Percentiles rank a stretch among this genome's conserved stretches.
Evolutionary conservation across 768 basidiomycete species (phyloP).

Genomic region (Cyathus striatus): DNA sequence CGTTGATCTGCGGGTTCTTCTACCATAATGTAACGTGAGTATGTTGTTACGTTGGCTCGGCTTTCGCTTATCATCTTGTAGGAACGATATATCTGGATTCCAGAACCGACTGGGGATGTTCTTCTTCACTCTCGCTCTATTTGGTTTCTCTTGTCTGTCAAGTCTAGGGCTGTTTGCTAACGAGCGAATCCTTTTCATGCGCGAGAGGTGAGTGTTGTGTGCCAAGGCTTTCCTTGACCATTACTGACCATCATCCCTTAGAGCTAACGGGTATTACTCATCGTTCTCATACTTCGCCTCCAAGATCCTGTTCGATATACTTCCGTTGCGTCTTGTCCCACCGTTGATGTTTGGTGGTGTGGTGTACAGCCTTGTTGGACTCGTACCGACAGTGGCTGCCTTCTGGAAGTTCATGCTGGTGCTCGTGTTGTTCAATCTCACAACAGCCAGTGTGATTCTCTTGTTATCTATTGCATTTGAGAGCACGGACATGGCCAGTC

Average conservation of each 20-base stretch:
- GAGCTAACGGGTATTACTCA: slow-evolving; percentile 96
- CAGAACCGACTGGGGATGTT: slow-evolving; percentile 93
- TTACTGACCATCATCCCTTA: slow-evolving; percentile 21
- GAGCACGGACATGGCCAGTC: slow-evolving; percentile 82
- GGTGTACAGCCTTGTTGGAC: slow-evolving; percentile 90
- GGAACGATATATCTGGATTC: slow-evolving; percentile 94
- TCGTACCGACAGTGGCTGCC: slow-evolving; percentile 81
- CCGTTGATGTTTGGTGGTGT: slow-evolving; percentile 95
- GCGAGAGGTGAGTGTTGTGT: slow-evolving; percentile 68
- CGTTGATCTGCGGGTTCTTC: slow-evolving; percentile 91
- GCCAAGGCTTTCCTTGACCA: not conserved
- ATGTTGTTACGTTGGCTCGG: not conserved
- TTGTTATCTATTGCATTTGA: slow-evolving; percentile 87
- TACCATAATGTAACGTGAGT: slow-evolving; percentile 80
- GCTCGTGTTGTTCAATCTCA: slow-evolving; percentile 93
- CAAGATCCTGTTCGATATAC: slow-evolving; percentile 96
- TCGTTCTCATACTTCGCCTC: slow-evolving; percentile 95
- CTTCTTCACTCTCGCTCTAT: slow-evolving; percentile 95
- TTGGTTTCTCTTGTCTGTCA: slow-evolving; percentile 95
- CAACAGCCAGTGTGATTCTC: slow-evolving; percentile 89
- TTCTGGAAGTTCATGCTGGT: slow-evolving; percentile 99
- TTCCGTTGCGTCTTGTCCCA: slow-evolving; percentile 91
- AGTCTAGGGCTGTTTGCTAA: slow-evolving; percentile 93
- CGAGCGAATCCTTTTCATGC: slow-evolving; percentile 94
- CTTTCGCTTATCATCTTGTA: slow-evolving; percentile 14